A percentile compares a stretch with the other conserved stretches of the same genome.
These are phyloP conservation scores for Trifolium repens DNA, from an alignment of 306 rosid species.

Conservation along the genomic window DNA sequence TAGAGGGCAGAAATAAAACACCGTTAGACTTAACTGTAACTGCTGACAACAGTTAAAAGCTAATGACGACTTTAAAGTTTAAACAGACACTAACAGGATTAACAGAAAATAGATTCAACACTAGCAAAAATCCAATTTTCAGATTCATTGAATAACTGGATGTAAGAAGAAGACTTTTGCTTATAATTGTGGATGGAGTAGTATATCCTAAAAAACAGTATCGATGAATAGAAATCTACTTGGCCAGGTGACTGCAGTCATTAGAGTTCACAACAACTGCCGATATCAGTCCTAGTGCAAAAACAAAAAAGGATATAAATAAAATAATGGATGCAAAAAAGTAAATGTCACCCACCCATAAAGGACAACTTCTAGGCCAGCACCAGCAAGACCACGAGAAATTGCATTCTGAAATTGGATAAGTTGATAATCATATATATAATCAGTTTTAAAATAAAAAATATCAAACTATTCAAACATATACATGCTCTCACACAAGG, in stretches of 20 bases:
- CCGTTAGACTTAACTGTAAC: too few species aligned
- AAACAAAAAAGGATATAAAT: slow-evolving; percentile 12
- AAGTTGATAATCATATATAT: slow-evolving; percentile 40
- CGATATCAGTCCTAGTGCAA: slow-evolving; percentile 14
- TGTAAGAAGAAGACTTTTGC: too few species aligned
- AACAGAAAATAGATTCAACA: too few species aligned
- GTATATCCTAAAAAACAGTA: slow-evolving; percentile 3
- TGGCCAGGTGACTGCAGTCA: slow-evolving; percentile 23
- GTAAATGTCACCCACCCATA: slow-evolving; percentile 73
- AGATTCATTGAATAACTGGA: too few species aligned
- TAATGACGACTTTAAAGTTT: too few species aligned
- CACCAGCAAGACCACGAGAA: slow-evolving; percentile 76
- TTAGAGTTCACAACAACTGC: slow-evolving; percentile 21
- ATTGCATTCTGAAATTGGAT: slow-evolving; percentile 74
- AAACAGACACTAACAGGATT: too few species aligned
- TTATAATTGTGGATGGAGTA: too few species aligned
- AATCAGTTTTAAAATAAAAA: slow-evolving; percentile 36
- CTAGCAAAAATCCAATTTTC: too few species aligned
- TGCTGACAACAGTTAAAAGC: too few species aligned
- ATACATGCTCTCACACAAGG: slow-evolving; percentile 19
- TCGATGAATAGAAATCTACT: slow-evolving; percentile 30
- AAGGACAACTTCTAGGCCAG: slow-evolving; percentile 85
- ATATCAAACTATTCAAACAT: slow-evolving; percentile 30
- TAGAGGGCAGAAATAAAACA: too few species aligned
- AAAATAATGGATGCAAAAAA: slow-evolving; percentile 12